Base-by-base conservation (phyloP, 257 asterid genomes). In the Ilex aquifolium region DNA sequence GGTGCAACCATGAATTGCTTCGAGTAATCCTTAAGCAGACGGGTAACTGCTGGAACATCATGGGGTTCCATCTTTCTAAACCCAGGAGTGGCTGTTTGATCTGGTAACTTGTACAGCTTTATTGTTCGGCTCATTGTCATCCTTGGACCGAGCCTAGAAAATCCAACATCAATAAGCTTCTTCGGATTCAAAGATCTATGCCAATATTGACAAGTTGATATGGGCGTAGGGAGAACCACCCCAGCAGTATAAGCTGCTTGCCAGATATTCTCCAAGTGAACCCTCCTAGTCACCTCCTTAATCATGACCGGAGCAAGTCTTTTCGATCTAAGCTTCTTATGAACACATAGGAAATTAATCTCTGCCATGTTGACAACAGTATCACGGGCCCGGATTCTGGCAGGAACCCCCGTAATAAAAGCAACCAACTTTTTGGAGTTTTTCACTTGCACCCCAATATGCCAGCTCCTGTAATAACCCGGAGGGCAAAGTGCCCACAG, bases 161-260 rank as follows among this genome's bases (percentile, higher is more conserved):
- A 53, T 14, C 57, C 57, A n/a, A 53, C 57, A 53, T 53, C 57
- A 21, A 53, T 53, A 53, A 53, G 57, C 57, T 53, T 53, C 57
- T 53, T 53, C 11, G 57, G 57, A 10, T 53, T 53, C 57, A 53
- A 53, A 2, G 57, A 53, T 53, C 57, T 53, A n/a, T 53, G 57
- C 57, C 57, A 53, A 21, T 53, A 53, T 21, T 53, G 57, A 10
- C 57, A 53, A 21, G 57, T 53, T 53, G 57, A 53, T 53, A 53
- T 53, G 30, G 57, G 57, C 11, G 57, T 53, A 21, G 57, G 57
- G 5, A 53, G 57, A 53, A 53, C 57, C 27, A 53, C 57, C 31
- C 57, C 57, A 53, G 57, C 57, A 53, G 57, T 53, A 53, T 53
- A 53, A 53, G 57, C 57, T 21, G 57, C 57, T 53, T 53, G 57